phyloP scores from a whole-genome alignment of 805 yeast species.

The Debaryomyces prosopidis region DNA sequence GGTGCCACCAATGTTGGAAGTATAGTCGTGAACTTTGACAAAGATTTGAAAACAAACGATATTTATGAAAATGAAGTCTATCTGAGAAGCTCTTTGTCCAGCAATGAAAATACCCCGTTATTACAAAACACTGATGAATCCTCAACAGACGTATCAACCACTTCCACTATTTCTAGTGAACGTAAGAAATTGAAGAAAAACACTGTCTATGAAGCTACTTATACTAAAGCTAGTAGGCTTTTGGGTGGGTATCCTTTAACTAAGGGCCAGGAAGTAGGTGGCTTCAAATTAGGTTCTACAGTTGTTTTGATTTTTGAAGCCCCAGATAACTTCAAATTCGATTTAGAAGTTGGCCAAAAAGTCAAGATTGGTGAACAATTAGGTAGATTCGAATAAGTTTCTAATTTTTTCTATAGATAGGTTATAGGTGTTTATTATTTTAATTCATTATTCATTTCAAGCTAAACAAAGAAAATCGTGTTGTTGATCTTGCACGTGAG shows the following conservation, averaged over 20 bases:
- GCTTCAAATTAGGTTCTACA: constrained; percentile 93
- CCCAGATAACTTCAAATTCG: constrained; percentile 74
- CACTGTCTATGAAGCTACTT: constrained; percentile 93
- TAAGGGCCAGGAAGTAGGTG: constrained; percentile 96
- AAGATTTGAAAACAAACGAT: constrained; percentile 82
- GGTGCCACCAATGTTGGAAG: constrained; percentile 99
- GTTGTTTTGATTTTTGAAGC: constrained; percentile 98
- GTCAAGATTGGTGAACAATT: constrained; percentile 84
- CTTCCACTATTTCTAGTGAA: constrained; percentile 11
- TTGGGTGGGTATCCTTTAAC: constrained; percentile 85
- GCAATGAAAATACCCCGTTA: constrained; percentile 34
- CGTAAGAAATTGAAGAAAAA: constrained; percentile 58
- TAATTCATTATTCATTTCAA: neutral
- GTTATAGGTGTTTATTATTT: neutral
- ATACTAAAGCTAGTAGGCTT: constrained; percentile 70
- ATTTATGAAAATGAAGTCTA: constrained; percentile 53
- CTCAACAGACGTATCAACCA: constrained; percentile 13
- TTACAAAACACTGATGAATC: constrained; percentile 13
- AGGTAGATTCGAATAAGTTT: constrained; percentile 45
- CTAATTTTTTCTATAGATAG: neutral
- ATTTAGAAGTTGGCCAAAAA: constrained; percentile 67
- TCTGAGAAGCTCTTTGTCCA: constrained; percentile 17
- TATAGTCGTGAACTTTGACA: constrained; percentile 87
- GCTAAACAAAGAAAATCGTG: neutral
- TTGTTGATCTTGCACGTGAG: constrained; percentile 1